Conservation (phyloP, 2,329 filamentous ascomycete genomes). For the Metarhizium humberi region DNA sequence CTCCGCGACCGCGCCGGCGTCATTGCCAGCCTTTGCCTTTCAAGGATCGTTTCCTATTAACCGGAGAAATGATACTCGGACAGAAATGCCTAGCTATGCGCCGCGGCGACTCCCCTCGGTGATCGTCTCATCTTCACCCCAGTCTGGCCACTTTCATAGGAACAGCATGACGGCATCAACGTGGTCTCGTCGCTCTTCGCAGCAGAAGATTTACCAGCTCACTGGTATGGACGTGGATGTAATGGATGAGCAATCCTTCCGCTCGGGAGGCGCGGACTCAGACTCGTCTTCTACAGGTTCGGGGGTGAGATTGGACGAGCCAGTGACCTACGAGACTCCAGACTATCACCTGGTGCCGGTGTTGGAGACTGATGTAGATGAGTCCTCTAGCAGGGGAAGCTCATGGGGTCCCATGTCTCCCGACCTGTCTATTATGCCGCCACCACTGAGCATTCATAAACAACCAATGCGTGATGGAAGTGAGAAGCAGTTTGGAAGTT, state of each 20-base stretch:
- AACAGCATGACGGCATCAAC: neutral
- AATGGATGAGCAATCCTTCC: constrained; percentile 6
- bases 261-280: constrained; percentile 1
- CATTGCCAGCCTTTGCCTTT: neutral
- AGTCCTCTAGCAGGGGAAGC: constrained; percentile 11
- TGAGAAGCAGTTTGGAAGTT: constrained; percentile 3
- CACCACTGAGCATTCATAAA: constrained; percentile 6
- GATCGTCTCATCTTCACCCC: neutral
- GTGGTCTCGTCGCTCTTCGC: constrained; percentile 17
- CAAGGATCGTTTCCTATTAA: neutral
- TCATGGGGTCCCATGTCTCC: constrained; percentile 14
- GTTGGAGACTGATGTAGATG: constrained; percentile 11
- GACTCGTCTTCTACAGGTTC: constrained; percentile 4
- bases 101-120: neutral
- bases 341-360: constrained; percentile 8
- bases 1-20: neutral
- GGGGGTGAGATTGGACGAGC: neutral
- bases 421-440: constrained; percentile 3
- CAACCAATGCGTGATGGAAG: constrained; percentile 4
- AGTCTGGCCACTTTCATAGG: neutral
- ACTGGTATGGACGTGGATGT: constrained; percentile 29
- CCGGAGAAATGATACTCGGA: neutral
- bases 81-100: neutral
- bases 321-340: neutral
- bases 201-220: constrained; percentile 30